Base-by-base conservation (phyloP, 106 monocot genomes). In the Allium fistulosum region DNA sequence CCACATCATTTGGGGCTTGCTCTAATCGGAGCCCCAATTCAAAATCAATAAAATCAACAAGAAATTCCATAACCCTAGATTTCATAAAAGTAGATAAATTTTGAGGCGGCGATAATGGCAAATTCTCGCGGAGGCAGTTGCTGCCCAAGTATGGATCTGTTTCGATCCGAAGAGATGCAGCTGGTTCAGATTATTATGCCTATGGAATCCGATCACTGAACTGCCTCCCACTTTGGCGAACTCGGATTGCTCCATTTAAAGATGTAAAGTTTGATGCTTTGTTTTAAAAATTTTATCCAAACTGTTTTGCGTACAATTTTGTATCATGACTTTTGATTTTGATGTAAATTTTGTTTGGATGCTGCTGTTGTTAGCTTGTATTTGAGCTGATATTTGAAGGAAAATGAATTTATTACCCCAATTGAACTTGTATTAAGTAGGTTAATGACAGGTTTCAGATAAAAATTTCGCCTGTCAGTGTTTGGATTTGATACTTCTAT, bases 81-180 rank as follows among this genome's bases (percentile, higher is more conserved):
- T 62, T 62, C 14, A 12, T 57, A 6, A 49, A 67, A 14, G 18
- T 52, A 28, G 11, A 27, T 27, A 0, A 58, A 66, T 49, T 18
- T 26, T 14, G 26, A 26, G 1, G 3, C 17, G 9, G 4, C 51
- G 62, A 17, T 61, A 46, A 82, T 81, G 76, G 79, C 63, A 55
- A 67, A 66, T 59, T 66, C 12, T 18, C 22, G 14, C 27, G 27
- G 87, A 6, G 80, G 76, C 17, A 69, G 87, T 15, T 88, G 91
- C 78, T 91, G 91, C 72, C 96, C 96, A 62, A 18, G 83, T 52
- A 80, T 96, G 96, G 91, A 92, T 84, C 91, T 96, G 70, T 76
- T 96, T 80, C 81, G 96, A 67, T 96, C 96, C 71, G 91, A 96
- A 84, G 66, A 79, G 71, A 96, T 96, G 96, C 91, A 91, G 72